Evolutionary conservation across 169 alveolate genomes (phyloP), one percentile per base, ranked within the genome.

Genomic region (Eimeria nieschulzi): DNA sequence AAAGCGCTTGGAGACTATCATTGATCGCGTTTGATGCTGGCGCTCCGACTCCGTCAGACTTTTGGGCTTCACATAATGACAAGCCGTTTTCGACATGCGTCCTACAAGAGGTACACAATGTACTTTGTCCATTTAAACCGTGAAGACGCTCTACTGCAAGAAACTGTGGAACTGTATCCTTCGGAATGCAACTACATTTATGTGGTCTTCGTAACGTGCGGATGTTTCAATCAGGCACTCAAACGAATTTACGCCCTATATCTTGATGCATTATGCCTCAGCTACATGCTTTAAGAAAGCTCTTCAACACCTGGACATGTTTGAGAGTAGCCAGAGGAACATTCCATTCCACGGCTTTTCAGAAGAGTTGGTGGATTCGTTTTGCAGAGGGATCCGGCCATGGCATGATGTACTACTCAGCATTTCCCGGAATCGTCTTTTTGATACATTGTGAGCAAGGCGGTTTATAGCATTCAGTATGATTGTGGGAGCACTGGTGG

Each of bases 321-420:
- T 66, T 75, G 84, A 46, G 21, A 19, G 68, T 39, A 64, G 84
- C 68, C 39, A 17, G 46, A 75, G 84, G 23, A 75, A 75, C 84
- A 75, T 78, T 55, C 71, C 87, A 15, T 78, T 54, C 21, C 56
- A 21, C 71, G 87, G 87, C 26, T 55, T 78, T 66, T 53, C 84
- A 33, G 21, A 21, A 63, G 87, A 54, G 21, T 56, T 78, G 72
- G 72, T 78, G 17, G 87, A 78, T 23, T 12, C 54, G 54, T 8
- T 23, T 55, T 9, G 53, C 72, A 68, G 23, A 56, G 26, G 87
- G 87, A 19, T 54, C n/a, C 68, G 87, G 87, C 9, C 70, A 78
- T 54, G 87, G 87, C 51, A 78, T 54, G 87, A 54, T 78, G 87
- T 54, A 78, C 55, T 78, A 78, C 21, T 78, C 87, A 13, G 87